Evolutionary conservation across 2,329 filamentous ascomycete genomes (phyloP), one percentile per base, ranked within the genome.

Genomic region (Huntiella moniliformis): DNA sequence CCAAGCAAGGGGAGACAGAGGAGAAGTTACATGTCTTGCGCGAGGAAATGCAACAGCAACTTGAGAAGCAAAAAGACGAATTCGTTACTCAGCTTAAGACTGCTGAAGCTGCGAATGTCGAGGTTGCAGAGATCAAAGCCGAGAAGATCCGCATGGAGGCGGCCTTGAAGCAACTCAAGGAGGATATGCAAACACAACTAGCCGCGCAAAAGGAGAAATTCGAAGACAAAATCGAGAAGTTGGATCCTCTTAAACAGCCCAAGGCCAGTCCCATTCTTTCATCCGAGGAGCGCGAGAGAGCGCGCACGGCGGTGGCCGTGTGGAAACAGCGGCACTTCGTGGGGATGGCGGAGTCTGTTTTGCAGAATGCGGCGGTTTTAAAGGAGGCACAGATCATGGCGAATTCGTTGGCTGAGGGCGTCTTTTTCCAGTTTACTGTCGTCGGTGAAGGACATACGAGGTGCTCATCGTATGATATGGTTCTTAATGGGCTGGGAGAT

Each of bases 381-480:
- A 98, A 98, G 59, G 91, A 98, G 61, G 91, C 91, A 1, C 91
- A 98, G 57, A 79, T 98, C 50, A 91, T 98, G 84, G 93, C 87
- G 64, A 88, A 94, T 54, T 84, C 93, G 55, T 82, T 98, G 65
- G 83, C 91, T 54, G 91, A 95, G 59, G 77, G 77, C 52, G 82
- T 95, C 6, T 79, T 88, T 15, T 96, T 98, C 59, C 91, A 98
- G 60, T 98, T 96, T 58, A 81, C 84, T 10, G 78, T 95, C 47
- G 77, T 96, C 31, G 88, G 95, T 55, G 67, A 81, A 51, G 91
- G 91, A 1, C 87, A 98, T 56, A 78, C 77, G 16, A 72, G 92
- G 53, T 87, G 82, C 54, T 98, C 91, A 3, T 93, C 87, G 1
- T 98, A 98, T 61, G 91, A 98, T 60, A 80, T 98, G 63, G 86